A percentile compares a stretch with the other conserved stretches of the same genome.
phyloP scores from a whole-genome alignment of 768 basidiomycete species.

The Lactarius sp. region DNA sequence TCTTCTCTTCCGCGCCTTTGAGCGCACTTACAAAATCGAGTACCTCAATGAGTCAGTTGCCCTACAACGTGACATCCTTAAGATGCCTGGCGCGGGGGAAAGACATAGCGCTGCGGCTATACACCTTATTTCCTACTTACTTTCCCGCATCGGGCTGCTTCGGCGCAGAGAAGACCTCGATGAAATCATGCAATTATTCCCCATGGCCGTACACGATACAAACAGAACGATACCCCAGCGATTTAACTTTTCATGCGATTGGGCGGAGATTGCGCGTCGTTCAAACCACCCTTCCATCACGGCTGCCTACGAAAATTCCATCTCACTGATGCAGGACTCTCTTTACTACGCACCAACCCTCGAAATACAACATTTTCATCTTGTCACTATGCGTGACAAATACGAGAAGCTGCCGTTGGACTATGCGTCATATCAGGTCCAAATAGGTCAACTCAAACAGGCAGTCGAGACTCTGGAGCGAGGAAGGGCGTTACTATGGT shows the following conservation, averaged over 20 bases:
- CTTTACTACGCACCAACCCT: neutral
- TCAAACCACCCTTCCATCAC: neutral
- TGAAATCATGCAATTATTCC: neutral
- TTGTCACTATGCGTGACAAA: neutral
- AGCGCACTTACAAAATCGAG: neutral
- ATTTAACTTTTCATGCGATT: neutral
- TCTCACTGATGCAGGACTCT: neutral
- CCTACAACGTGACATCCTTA: neutral
- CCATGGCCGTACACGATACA: neutral
- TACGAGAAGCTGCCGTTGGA: neutral
- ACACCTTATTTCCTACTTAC: neutral
- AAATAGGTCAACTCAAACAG: neutral
- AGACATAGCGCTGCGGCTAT: neutral
- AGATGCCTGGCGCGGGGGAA: neutral
- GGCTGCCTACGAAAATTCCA: neutral
- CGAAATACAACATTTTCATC: neutral
- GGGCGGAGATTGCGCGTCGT: neutral
- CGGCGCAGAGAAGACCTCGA: neutral
- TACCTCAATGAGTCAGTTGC: neutral
- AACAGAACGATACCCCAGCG: neutral
- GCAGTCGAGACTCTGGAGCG: conserved; percentile 14
- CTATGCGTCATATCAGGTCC: conserved; percentile 1
- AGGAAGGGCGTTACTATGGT: conserved; percentile 17
- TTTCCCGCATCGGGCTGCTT: neutral
- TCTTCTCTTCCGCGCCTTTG: neutral